Conservation (phyloP, 305 asterid genomes). For the Fraxinus sp. region DNA sequence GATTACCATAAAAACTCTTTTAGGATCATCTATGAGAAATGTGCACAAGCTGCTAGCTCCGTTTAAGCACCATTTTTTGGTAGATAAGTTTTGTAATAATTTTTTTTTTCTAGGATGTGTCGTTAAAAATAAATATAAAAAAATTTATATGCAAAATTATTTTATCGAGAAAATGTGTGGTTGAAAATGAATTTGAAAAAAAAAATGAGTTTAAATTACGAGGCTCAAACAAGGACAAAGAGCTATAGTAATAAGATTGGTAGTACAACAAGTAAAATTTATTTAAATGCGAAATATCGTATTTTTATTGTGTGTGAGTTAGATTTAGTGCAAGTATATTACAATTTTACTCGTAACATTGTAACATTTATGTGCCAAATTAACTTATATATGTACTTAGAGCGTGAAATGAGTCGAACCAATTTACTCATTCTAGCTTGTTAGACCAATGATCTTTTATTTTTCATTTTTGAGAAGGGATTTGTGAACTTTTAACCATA, state of each 20-base stretch:
- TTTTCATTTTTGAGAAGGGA: not conserved
- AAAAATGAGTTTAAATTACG: no score
- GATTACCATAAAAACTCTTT: not conserved
- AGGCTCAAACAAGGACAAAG: no score
- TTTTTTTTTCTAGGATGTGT: no score
- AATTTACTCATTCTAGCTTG: not conserved
- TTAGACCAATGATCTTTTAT: not conserved
- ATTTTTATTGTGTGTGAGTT: not conserved
- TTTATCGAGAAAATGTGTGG: no score
- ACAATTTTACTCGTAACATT: not conserved
- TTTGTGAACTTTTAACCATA: not conserved
- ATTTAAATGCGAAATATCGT: no score
- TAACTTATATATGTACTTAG: not conserved
- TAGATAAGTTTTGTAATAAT: no score
- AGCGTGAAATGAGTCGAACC: not conserved
- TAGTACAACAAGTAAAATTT: no score
- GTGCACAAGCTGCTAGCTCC: not conserved
- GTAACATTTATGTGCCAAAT: not conserved
- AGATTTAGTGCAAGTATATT: not conserved
- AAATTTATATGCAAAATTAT: no score
- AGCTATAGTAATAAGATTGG: no score
- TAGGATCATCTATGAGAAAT: not conserved
- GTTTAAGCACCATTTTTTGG: no score
- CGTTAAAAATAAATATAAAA: no score
- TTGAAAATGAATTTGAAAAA: no score